phyloP scores from a whole-genome alignment of 108 stramenopile species.

The Conticribra weissflogii region DNA sequence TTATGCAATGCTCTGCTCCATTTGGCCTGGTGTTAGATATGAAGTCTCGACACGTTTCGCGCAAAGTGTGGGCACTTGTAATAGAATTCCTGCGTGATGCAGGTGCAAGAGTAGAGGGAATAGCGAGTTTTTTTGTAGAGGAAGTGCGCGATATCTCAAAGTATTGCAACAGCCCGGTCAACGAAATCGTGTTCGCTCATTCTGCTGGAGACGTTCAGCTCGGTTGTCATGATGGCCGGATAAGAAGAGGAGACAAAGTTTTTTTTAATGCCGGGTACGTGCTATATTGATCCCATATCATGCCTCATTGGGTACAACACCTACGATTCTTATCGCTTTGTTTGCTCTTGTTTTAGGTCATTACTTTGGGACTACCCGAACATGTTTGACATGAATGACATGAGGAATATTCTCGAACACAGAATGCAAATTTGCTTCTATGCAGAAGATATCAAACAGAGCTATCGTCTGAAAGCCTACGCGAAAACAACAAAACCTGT shows the following conservation, averaged over 20 bases:
- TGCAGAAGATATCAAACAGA: conserved; percentile 51
- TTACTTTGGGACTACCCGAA: conserved; percentile 52
- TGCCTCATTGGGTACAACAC: too few species aligned
- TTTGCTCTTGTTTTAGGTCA: neutral
- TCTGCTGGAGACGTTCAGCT: conserved; percentile 83
- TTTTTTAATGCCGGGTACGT: conserved; percentile 89
- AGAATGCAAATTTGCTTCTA: conserved; percentile 62
- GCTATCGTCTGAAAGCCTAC: conserved; percentile 69
- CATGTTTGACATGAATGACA: conserved; percentile 33
- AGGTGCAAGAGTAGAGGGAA: conserved; percentile 76
- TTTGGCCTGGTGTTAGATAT: conserved; percentile 80
- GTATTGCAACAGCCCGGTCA: conserved; percentile 51
- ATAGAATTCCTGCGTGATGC: conserved; percentile 64
- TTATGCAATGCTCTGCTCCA: conserved; percentile 60
- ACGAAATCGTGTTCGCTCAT: conserved; percentile 81
- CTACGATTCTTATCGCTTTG: too few species aligned
- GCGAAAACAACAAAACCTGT: conserved; percentile 27
- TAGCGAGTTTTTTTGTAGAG: conserved; percentile 73
- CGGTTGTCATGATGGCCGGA: conserved; percentile 69
- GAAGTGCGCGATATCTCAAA: conserved; percentile 78
- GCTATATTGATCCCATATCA: too few species aligned
- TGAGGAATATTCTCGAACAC: conserved; percentile 49
- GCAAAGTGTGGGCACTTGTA: conserved; percentile 71
- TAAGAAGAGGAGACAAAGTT: conserved; percentile 73
- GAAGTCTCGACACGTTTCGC: conserved; percentile 84